Evolutionary conservation across 305 asterid species (phyloP), one percentile per base, ranked within the genome.

Genomic region (Stenogyne calaminthoides): DNA sequence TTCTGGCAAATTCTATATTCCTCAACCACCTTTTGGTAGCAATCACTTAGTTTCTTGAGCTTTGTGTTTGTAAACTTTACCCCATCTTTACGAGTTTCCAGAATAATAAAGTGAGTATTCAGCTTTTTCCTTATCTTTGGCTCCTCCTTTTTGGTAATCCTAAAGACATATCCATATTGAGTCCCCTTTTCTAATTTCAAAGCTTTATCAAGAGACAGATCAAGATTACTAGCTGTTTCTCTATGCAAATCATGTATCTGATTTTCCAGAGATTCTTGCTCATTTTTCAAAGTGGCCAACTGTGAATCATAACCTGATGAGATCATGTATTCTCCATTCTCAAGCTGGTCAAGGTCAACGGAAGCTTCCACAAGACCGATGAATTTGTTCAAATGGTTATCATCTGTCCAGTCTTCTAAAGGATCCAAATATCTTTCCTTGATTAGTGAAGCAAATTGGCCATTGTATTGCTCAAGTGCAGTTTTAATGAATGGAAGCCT

Each of bases 41-140:
- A 87, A 75, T 95, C 98, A 64, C 96, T 93, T 34, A 92, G 78
- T 76, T 83, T 90, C 86, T 85, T 92, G 61, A 95, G 98, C 83
- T 89, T 92, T 57, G 93, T 81, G 81, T 89, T 95, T 71, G 99
- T 92, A 77, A 92, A 95, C 72, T 95, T 95, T 10, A 95, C 96
- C 67, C 99, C 99, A 58, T 92, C 99, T 78, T 95, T 95, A n/a
- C 98, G 96, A 73, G 99, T 95, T 87, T 95, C 99, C 72, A 95
- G 97, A 78, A 95, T 77, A 83, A 95, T 84, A 85, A 86, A 95
- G 44, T 89, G 91, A 73, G 96, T 85, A 83, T 89, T 95, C 74
- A 95, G 87, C 88, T 91, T 91, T 88, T 82, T 92, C 87, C 99
- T 88, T 69, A 92, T 88, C 83, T 95, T 95, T 73, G 98, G 97